A percentile compares a stretch with the other conserved stretches of the same genome.
phyloP scores from a whole-genome alignment of 768 basidiomycete genomes.

The Phaffia australis region DNA sequence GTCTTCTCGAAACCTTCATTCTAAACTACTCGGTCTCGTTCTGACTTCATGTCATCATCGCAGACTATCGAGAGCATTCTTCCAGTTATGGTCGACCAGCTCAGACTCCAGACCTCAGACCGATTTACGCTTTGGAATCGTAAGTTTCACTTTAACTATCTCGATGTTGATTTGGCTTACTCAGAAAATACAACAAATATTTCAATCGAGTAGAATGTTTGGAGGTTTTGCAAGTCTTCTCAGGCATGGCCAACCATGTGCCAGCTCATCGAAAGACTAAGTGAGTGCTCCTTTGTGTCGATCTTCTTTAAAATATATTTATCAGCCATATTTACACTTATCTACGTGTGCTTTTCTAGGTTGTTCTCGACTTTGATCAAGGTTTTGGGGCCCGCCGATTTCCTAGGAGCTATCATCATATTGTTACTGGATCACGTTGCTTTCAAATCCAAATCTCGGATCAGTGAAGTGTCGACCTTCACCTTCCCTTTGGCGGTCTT shows the following conservation, averaged over 20 bases:
- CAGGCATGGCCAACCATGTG: constrained; percentile 81
- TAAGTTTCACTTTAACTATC: constrained; percentile 8
- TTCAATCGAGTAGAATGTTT: constrained; percentile 43
- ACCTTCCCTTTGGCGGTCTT: constrained; percentile 54
- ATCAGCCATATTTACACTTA: not conserved
- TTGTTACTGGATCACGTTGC: constrained; percentile 69
- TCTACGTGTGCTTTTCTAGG: constrained; percentile 40
- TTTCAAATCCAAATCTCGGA: constrained; percentile 49
- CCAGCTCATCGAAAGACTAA: constrained; percentile 84
- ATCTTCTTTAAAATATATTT: not conserved
- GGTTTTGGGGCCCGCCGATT: constrained; percentile 66
- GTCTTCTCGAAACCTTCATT: constrained; percentile 16
- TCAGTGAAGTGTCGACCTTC: constrained; percentile 50
- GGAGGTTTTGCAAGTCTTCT: constrained; percentile 81
- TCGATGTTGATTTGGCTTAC: not conserved
- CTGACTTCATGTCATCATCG: constrained; percentile 1
- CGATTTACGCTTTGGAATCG: constrained; percentile 55
- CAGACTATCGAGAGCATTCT: constrained; percentile 90
- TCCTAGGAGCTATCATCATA: constrained; percentile 71
- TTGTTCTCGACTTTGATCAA: constrained; percentile 83
- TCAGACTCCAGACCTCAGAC: constrained; percentile 50
- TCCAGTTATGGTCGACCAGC: constrained; percentile 76
- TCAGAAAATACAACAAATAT: constrained; percentile 3
- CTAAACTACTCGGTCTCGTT: not conserved
- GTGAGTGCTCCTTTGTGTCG: constrained; percentile 43